phyloP scores from a whole-genome alignment of 1,284 basidiomycete species.

The Melampsora larici-populina region DNA sequence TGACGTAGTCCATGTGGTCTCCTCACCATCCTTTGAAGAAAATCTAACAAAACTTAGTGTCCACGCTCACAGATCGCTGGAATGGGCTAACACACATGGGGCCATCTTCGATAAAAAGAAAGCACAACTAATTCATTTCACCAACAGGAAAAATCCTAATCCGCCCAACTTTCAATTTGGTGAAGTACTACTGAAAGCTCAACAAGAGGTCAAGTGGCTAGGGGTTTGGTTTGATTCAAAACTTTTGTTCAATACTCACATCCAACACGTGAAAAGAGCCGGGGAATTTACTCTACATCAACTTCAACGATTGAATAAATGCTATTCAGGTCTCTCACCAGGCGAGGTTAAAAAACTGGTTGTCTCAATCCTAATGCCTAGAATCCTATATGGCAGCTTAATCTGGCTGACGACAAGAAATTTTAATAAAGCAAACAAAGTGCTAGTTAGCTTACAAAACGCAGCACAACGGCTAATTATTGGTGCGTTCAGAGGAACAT shows the following conservation, averaged over 20 bases:
- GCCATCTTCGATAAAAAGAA: constrained; percentile 14
- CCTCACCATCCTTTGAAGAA: not conserved
- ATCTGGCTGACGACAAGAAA: not conserved
- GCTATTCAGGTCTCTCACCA: too few relatives aligned
- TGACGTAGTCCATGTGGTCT: constrained; percentile 10
- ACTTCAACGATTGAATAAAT: not conserved
- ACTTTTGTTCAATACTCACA: not conserved
- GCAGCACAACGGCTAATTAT: not conserved
- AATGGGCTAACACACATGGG: not conserved
- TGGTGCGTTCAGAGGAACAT: not conserved
- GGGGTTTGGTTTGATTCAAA: not conserved
- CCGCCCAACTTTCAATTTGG: not conserved
- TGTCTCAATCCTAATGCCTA: not conserved
- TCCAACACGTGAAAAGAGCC: not conserved
- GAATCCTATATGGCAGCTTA: not conserved
- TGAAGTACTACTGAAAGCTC: not conserved
- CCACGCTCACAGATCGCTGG: not conserved
- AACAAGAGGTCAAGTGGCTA: too few relatives aligned
- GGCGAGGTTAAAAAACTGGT: not conserved
- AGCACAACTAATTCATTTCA: constrained; percentile 11
- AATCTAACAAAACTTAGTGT: not conserved
- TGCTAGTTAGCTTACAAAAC: not conserved
- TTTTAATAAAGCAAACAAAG: not conserved
- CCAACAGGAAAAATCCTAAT: not conserved
- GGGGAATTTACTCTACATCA: not conserved